Evolutionary conservation across 352 stramenopile species (phyloP).

Genomic region (Phytophthora fragariae): DNA sequence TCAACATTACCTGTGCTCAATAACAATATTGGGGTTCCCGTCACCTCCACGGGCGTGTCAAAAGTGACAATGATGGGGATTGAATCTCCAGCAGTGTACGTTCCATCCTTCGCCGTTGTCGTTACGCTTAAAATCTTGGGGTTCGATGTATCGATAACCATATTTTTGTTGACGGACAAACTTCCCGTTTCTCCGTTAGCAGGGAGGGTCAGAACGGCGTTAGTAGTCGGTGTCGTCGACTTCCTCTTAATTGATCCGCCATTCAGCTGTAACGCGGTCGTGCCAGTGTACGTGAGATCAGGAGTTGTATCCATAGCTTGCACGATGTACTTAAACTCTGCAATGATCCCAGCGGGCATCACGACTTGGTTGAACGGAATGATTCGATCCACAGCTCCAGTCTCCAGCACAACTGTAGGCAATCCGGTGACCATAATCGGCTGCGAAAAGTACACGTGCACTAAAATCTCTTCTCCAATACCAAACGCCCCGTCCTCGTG

Average conservation of each 20-base stretch:
- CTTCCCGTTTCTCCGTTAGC: conserved; percentile 63
- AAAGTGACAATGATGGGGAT: conserved; percentile 69
- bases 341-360: conserved; percentile 42
- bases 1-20: conserved; percentile 61
- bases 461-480: conserved; percentile 72
- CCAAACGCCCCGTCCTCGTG: conserved; percentile 74
- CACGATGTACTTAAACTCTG: conserved; percentile 79
- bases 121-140: conserved; percentile 58
- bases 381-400: conserved; percentile 66
- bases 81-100: conserved; percentile 71
- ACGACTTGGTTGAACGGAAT: conserved; percentile 62
- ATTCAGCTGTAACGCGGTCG: conserved; percentile 62
- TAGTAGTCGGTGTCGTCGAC: conserved; percentile 58
- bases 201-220: conserved; percentile 59
- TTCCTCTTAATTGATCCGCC: conserved; percentile 62
- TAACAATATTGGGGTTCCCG: conserved; percentile 50
- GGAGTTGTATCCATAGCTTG: conserved; percentile 73
- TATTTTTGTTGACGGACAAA: conserved; percentile 74
- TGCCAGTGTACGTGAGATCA: conserved; percentile 68
- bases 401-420: conserved; percentile 74
- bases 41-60: conserved; percentile 66
- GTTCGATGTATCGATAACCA: conserved; percentile 73
- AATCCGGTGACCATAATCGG: conserved; percentile 64
- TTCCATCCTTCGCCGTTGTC: conserved; percentile 35
- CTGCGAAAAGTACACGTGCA: conserved; percentile 79